Evolutionary conservation across 768 basidiomycete genomes (phyloP).

Genomic region (Mycena rosella): DNA sequence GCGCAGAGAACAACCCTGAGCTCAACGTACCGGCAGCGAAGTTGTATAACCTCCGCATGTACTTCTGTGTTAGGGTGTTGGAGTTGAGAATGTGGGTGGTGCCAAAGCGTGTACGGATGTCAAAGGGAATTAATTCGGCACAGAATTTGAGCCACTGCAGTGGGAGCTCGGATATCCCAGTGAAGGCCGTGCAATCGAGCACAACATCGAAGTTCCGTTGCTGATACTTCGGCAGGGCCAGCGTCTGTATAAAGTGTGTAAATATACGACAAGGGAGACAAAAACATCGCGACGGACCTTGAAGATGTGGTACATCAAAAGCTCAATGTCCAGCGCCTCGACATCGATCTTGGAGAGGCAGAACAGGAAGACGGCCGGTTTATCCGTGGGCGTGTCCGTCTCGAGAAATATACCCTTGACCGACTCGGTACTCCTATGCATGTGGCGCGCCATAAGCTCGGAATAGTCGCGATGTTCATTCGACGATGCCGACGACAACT

Average conservation of each 20-base stretch:
- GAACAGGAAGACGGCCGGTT: slow-evolving; percentile 73
- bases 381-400: slow-evolving; percentile 55
- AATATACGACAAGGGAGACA: neutral
- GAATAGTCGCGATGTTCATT: slow-evolving; percentile 73
- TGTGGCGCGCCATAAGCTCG: slow-evolving; percentile 75
- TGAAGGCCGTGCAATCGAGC: slow-evolving; percentile 85
- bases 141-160: slow-evolving; percentile 86
- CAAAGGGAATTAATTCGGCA: slow-evolving; percentile 78
- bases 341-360: slow-evolving; percentile 80
- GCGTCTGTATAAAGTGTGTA: slow-evolving; percentile 53
- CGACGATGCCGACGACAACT: slow-evolving; percentile 62
- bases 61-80: slow-evolving; percentile 77
- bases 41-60: slow-evolving; percentile 82
- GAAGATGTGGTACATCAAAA: slow-evolving; percentile 83
- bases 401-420: slow-evolving; percentile 78
- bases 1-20: neutral
- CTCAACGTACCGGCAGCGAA: slow-evolving; percentile 62
- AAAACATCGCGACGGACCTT: slow-evolving; percentile 58
- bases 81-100: slow-evolving; percentile 79
- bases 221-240: slow-evolving; percentile 62
- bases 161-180: slow-evolving; percentile 81
- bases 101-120: slow-evolving; percentile 73
- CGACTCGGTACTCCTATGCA: slow-evolving; percentile 68
- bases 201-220: slow-evolving; percentile 76
- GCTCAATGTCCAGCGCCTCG: slow-evolving; percentile 82